These are phyloP conservation scores for Cylindrotheca fusiformis DNA, from an alignment of 108 stramenopile species.

Conservation along the genomic window DNA sequence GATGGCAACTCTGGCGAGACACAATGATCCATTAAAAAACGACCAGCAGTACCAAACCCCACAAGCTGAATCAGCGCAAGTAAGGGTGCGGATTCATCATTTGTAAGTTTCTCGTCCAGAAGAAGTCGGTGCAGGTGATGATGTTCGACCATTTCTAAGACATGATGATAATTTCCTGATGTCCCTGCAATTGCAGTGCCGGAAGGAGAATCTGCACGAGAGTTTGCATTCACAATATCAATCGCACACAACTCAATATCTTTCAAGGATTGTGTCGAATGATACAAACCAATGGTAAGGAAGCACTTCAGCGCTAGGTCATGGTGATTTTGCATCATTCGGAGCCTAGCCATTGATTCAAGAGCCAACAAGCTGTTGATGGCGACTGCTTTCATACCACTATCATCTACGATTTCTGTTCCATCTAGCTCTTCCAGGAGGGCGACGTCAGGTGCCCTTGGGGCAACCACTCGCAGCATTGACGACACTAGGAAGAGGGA, in stretches of 20 bases:
- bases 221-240: constrained; percentile 17
- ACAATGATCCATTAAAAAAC: constrained; percentile 75
- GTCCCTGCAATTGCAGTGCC: constrained; percentile 11
- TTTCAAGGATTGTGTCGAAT: constrained; percentile 34
- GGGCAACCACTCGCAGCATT: constrained; percentile 7
- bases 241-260: constrained; percentile 50
- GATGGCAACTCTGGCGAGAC: constrained; percentile 41
- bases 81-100: constrained; percentile 34
- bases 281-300: constrained; percentile 59
- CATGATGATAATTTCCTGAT: constrained; percentile 43
- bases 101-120: constrained; percentile 29
- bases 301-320: constrained; percentile 59
- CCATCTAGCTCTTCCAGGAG: neutral
- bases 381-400: too few relatives aligned
- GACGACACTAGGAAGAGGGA: constrained; percentile 15
- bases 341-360: constrained; percentile 64
- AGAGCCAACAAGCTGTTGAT: constrained; percentile 23
- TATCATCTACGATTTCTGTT: too few relatives aligned
- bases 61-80: constrained; percentile 65
- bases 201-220: neutral
- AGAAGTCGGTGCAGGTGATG: constrained; percentile 59
- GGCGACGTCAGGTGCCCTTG: constrained; percentile 17
- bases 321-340: constrained; percentile 66
- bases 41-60: constrained; percentile 50
- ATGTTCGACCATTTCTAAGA: constrained; percentile 60